Conservation (phyloP, 2,329 filamentous ascomycete genomes). For the Penicillium sp. region DNA sequence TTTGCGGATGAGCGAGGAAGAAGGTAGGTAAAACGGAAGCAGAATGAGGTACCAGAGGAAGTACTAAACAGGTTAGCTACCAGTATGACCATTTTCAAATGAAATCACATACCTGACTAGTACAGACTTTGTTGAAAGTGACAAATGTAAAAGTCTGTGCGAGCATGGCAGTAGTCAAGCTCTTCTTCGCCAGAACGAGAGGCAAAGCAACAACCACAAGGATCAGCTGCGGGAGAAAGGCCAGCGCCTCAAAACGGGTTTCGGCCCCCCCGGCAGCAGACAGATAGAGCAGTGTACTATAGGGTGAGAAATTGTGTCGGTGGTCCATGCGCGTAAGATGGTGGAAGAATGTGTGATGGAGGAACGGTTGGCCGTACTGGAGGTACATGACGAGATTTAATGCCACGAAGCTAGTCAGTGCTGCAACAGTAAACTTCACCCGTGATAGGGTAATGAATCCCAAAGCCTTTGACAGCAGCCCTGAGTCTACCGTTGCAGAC, state of each 20-base stretch:
- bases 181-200: constrained; percentile 72
- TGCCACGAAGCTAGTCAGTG: constrained; percentile 67
- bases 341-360: constrained; percentile 88
- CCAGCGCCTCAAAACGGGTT: constrained; percentile 66
- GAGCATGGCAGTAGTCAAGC: constrained; percentile 80
- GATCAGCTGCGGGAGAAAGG: constrained; percentile 83
- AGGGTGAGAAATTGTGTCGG: constrained; percentile 96
- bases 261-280: constrained; percentile 61
- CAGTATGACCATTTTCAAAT: neutral
- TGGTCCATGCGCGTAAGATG: constrained; percentile 92
- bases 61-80: constrained; percentile 59
- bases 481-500: neutral
- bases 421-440: constrained; percentile 50
- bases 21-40: constrained; percentile 83
- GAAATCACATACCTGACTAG: constrained; percentile 71
- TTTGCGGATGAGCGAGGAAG: constrained; percentile 66
- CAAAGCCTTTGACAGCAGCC: constrained; percentile 18
- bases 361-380: constrained; percentile 74
- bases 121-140: constrained; percentile 98
- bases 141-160: constrained; percentile 97
- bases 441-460: constrained; percentile 41
- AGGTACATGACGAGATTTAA: constrained; percentile 79
- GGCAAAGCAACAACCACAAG: constrained; percentile 76
- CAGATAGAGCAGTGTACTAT: constrained; percentile 87
- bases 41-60: constrained; percentile 98